Base-by-base conservation (phyloP, 1,284 basidiomycete genomes). In the Ceratorhiza oryzae-sativae region DNA sequence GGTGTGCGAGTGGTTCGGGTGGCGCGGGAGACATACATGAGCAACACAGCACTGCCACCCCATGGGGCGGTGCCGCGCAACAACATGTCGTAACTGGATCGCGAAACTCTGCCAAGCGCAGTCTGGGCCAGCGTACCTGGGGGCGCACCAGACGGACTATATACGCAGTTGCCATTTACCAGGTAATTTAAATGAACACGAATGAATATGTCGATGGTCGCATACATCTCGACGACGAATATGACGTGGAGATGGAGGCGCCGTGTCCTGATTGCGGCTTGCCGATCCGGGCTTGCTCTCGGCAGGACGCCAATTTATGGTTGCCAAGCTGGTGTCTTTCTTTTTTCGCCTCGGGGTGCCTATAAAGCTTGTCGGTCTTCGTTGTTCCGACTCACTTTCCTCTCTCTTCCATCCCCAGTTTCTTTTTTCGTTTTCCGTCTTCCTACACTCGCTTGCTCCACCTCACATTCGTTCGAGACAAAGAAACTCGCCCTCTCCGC, bases 401-500 rank as follows among this genome's bases (percentile, higher is more conserved):
- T 20, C 58, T 25, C n/a, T 20, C 27, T 56, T 45, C 45, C 51
- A 15, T 34, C 41, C 51, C 36, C 55, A 30, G 45, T 55, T 32
- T 34, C 15, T 36, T 71, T 53, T 4, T 12, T 27, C 32, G 13
- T 68, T 39, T 13, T 13, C 36, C 8, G 36, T 41, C 63, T 32
- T 39, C 71, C 73, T 71, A 70, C 77, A 60, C 73, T 79, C 78
- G 67, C 77, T 79, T 77, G 70, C 73, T 75, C 77, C 76, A 78
- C 77, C 78, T 76, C 78, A 75, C 77, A 77, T 76, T 76, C 76
- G 75, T 71, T 68, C 72, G 56, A 71, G 42, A 59, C 20, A 3
- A 53, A 12, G 12, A 27, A 53, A 27, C 36, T 20, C 72, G 73
- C 71, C 68, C 71, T 39, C 13, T 39, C 74, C 68, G 20, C 46